Conservation (phyloP, 805 yeast species). For the Yarrowia deformans region DNA sequence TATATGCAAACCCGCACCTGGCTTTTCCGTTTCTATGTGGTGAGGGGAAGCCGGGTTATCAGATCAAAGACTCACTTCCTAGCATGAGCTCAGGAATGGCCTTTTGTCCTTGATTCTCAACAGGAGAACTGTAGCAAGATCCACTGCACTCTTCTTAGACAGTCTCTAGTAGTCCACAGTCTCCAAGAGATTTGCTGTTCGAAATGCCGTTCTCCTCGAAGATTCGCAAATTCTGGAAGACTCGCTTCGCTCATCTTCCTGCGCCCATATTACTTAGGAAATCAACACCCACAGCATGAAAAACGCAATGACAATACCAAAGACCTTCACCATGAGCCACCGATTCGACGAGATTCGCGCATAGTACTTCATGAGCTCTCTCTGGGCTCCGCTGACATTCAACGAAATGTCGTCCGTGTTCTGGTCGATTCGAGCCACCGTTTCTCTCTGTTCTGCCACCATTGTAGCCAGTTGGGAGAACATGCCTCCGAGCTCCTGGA, state of each 20-base stretch:
- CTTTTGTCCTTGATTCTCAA: too few species aligned
- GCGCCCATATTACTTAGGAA: conserved; percentile 6
- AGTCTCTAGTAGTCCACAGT: too few species aligned
- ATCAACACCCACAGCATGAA: conserved; percentile 50
- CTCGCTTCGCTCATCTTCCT: not conserved
- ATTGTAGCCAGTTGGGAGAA: conserved; percentile 95
- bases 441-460: conserved; percentile 98
- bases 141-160: too few species aligned
- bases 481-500: conserved; percentile 92
- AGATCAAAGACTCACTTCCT: too few species aligned
- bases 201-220: too few species aligned
- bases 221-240: too few species aligned
- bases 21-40: not conserved
- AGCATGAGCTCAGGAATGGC: too few species aligned
- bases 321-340: conserved; percentile 88
- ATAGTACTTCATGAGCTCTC: conserved; percentile 89
- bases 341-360: conserved; percentile 87
- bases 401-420: conserved; percentile 92
- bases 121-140: too few species aligned
- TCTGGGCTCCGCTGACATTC: conserved; percentile 91
- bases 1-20: conserved; percentile 13
- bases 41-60: too few species aligned
- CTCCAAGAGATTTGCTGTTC: too few species aligned
- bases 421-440: conserved; percentile 91
- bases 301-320: conserved; percentile 77